Evolutionary conservation across 2,329 filamentous ascomycete species (phyloP).

Genomic region (Trichoderma sp.): DNA sequence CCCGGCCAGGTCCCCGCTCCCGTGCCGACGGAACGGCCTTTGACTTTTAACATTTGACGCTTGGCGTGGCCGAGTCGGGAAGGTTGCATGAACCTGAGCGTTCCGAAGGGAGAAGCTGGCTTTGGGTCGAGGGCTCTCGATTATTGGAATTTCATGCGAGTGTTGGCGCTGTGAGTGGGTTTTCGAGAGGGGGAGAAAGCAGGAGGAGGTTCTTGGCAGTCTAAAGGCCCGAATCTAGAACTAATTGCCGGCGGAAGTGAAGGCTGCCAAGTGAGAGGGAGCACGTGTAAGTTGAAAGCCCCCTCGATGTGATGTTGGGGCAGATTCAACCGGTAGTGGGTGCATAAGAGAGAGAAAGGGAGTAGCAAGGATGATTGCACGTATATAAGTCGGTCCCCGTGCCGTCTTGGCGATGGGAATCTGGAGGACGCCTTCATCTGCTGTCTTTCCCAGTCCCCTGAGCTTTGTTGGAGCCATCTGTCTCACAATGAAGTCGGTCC

Average conservation of each 20-base stretch:
- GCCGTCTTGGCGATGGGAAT: background rate
- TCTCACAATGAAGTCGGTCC: conserved; percentile 19
- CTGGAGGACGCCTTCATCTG: background rate
- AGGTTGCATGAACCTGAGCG: conserved; percentile 3
- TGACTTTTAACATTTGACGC: background rate
- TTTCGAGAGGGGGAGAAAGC: background rate
- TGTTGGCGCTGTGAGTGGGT: background rate
- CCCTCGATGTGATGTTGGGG: background rate
- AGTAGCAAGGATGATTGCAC: background rate
- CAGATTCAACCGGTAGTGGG: background rate
- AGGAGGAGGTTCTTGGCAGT: background rate
- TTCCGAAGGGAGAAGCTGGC: conserved; percentile 11
- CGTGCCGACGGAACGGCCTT: conserved; percentile 5
- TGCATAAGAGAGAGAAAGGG: background rate
- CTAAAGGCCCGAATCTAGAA: conserved; percentile 9
- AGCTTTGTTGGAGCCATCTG: background rate
- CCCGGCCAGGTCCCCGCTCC: background rate
- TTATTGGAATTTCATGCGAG: conserved; percentile 8
- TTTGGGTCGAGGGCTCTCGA: background rate
- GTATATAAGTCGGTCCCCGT: background rate
- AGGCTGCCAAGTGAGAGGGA: background rate
- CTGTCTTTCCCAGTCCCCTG: background rate
- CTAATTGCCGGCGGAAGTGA: background rate
- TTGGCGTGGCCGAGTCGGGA: background rate
- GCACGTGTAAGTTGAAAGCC: background rate